Base-by-base conservation (phyloP, 2,329 filamentous ascomycete genomes). In the Phaeosphaeriaceae sp. region DNA sequence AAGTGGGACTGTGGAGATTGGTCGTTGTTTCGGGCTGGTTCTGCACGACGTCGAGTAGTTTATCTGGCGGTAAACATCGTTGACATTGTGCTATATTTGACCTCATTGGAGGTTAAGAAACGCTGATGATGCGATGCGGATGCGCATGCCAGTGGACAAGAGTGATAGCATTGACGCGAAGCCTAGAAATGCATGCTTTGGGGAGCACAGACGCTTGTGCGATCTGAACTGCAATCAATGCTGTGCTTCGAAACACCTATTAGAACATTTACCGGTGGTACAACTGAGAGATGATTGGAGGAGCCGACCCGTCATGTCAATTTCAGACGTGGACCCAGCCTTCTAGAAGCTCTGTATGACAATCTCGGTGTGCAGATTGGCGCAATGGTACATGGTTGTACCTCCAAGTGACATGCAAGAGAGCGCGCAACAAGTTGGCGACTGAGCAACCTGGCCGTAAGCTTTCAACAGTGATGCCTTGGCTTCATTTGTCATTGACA, bases 1-100 rank as follows among this genome's bases (percentile, higher is more conserved):
- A 49, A 10, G 50, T 49, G 52, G 44, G 47, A 44, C 21, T n/a
- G 47, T 55, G 46, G 54, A 49, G 17, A 56, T 48, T 56, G 54
- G 43, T 24, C 17, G 35, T 40, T 40, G 17, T 40, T 40, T 40
- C 35, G 35, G 35, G 48, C 48, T 7, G 32, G 21, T 52, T 48
- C 30, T 52, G 54, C 19, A 35, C 26, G 15, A 40, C 50, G 15
- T 26, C 50, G 23, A 53, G 11, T n/a, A 19, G 9, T 21, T 23
- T 46, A 23, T 23, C 19, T n/a, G 17, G 8, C 35, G 5, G 35
- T 15, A 40, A 3, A 40, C 17, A 40, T 40, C 15, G 5, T 40
- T n/a, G 35, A 17, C 35, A n/a, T n/a, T 8, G 15, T 40, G 15
- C 15, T n/a, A n/a, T 17, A 8, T 4, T 40, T n/a, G 8, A n/a